phyloP scores from a whole-genome alignment of 495 filamentous ascomycete genomes.

The Tuber umbilicatum region DNA sequence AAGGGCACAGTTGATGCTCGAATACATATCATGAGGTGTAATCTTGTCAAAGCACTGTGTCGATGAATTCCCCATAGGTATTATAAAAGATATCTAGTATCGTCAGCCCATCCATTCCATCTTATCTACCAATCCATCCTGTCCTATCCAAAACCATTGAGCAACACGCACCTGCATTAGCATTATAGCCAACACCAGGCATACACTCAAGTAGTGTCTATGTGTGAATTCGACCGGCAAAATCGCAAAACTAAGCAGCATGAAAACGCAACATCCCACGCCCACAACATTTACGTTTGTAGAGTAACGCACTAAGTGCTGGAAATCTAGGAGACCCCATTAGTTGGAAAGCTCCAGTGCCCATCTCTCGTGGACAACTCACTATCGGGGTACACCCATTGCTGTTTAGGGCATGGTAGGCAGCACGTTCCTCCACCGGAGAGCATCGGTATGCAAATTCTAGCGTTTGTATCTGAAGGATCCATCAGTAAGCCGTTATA shows the following conservation, averaged over 20 bases:
- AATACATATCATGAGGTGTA: constrained; percentile 89
- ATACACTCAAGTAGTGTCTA: constrained; percentile 86
- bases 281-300: constrained; percentile 75
- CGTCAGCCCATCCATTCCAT: constrained; percentile 15
- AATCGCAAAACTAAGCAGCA: constrained; percentile 73
- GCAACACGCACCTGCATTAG: constrained; percentile 64
- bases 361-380: constrained; percentile 37
- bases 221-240: constrained; percentile 85
- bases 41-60: constrained; percentile 77
- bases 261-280: constrained; percentile 63
- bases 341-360: neutral
- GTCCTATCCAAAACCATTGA: neutral
- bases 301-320: constrained; percentile 56
- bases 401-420: constrained; percentile 78
- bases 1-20: constrained; percentile 71
- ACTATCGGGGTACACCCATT: constrained; percentile 78
- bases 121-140: neutral
- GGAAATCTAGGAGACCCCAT: constrained; percentile 48
- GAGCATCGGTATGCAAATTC: constrained; percentile 53
- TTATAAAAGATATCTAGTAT: constrained; percentile 72
- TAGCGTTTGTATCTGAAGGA: constrained; percentile 28
- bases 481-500: constrained; percentile 7
- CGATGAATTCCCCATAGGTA: constrained; percentile 74
- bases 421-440: constrained; percentile 57
- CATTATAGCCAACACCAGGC: constrained; percentile 64